These are phyloP conservation scores for Ottelia alismoides DNA, from an alignment of 106 monocot species.

Conservation along the genomic window DNA sequence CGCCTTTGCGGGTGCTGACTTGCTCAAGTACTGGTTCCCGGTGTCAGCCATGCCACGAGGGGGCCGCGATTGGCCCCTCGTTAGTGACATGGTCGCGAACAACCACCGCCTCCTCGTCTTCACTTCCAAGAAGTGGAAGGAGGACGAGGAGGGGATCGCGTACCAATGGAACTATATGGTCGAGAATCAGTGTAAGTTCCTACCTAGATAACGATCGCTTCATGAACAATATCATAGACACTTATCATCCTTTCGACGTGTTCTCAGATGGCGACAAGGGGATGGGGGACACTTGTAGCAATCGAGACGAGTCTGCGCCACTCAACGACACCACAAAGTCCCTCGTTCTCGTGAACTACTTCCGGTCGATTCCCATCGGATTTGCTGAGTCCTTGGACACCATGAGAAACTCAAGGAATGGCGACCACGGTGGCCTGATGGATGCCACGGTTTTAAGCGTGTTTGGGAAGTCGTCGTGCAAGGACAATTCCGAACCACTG, in stretches of 20 bases:
- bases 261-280: constrained; percentile 65
- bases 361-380: constrained; percentile 26
- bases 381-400: too few relatives aligned
- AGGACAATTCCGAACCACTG: constrained; percentile 45
- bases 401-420: too few relatives aligned
- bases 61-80: constrained; percentile 65
- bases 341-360: constrained; percentile 61
- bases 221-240: not conserved
- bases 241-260: not conserved
- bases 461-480: constrained; percentile 13
- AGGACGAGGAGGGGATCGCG: constrained; percentile 59
- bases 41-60: constrained; percentile 55
- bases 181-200: constrained; percentile 66
- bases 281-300: constrained; percentile 29
- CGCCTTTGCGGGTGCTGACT: constrained; percentile 42
- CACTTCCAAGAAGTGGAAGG: constrained; percentile 52
- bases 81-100: constrained; percentile 61
- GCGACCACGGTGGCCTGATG: too few relatives aligned
- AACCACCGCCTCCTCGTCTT: constrained; percentile 68
- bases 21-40: constrained; percentile 74
- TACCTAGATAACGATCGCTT: not conserved
- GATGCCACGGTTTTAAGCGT: constrained; percentile 15
- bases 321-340: constrained; percentile 46
- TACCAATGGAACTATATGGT: constrained; percentile 89
- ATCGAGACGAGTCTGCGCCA: constrained; percentile 51